Conservation (phyloP, 2,329 filamentous ascomycete species). For the Emmonsiellopsis sp. region DNA sequence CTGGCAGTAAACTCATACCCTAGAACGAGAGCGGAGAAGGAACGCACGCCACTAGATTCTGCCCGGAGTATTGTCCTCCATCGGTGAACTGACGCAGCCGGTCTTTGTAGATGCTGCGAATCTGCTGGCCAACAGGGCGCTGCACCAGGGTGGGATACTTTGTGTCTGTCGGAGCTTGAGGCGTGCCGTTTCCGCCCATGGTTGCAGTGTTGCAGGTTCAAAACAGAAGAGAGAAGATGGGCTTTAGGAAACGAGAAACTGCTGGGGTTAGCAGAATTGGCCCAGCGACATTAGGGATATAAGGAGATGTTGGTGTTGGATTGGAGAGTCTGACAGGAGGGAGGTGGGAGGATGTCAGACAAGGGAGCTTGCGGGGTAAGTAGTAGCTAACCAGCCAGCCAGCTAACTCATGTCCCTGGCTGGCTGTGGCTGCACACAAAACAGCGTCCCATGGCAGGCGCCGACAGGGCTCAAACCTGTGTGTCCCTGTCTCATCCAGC, state of each 20-base stretch:
- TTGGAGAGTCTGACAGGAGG: not conserved
- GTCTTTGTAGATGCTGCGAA: slow-evolving; percentile 74
- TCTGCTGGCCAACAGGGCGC: slow-evolving; percentile 62
- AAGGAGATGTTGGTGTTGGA: not conserved
- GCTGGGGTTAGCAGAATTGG: not conserved
- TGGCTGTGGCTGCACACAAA: too few relatives aligned
- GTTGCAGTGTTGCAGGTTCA: not conserved
- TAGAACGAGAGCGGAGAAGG: not conserved
- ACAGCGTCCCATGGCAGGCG: too few relatives aligned
- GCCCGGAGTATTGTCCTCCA: slow-evolving; percentile 64
- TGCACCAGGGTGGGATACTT: slow-evolving; percentile 42
- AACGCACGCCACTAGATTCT: slow-evolving; percentile 62
- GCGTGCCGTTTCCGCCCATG: slow-evolving; percentile 30
- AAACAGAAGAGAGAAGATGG: not conserved
- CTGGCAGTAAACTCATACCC: slow-evolving; percentile 9
- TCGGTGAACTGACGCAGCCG: slow-evolving; percentile 74
- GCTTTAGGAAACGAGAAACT: not conserved
- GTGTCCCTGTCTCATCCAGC: too few relatives aligned
- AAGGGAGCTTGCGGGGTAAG: not conserved
- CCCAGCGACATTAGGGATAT: not conserved
- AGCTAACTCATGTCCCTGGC: too few relatives aligned
- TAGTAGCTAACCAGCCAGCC: not conserved
- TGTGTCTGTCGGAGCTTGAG: slow-evolving; percentile 26
- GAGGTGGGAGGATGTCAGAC: not conserved
- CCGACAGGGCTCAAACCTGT: too few relatives aligned